phyloP scores from a whole-genome alignment of 176 grass and related monocot species.

The Tillandsia leiboldiana region DNA sequence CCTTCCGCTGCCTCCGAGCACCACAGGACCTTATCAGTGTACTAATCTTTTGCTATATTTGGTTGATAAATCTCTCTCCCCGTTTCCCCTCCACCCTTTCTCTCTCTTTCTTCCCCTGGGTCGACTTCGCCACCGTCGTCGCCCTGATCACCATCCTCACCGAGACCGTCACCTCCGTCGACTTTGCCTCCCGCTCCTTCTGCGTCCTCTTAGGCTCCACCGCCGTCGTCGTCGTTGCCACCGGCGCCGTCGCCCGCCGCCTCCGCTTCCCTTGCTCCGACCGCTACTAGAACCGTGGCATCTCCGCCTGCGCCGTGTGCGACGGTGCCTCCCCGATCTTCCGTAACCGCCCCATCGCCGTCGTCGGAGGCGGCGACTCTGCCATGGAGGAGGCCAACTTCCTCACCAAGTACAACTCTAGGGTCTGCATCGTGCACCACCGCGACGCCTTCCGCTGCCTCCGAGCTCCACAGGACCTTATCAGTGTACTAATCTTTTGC shows the following conservation, averaged over 20 bases:
- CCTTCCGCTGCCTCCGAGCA: conserved; percentile 26
- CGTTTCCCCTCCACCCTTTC: too few species aligned
- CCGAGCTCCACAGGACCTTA: too few species aligned
- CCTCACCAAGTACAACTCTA: conserved; percentile 90
- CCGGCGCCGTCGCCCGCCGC: conserved; percentile 75
- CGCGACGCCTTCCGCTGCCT: conserved; percentile 47
- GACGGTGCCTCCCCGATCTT: conserved; percentile 86
- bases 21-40: too few species aligned
- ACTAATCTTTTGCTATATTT: too few species aligned
- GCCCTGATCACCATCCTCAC: too few species aligned
- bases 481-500: neutral
- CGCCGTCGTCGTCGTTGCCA: conserved; percentile 44
- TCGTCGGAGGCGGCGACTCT: conserved; percentile 85
- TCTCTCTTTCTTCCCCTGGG: too few species aligned
- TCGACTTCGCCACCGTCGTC: too few species aligned
- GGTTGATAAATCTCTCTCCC: too few species aligned
- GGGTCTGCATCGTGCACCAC: conserved; percentile 87
- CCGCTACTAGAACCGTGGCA: conserved; percentile 78
- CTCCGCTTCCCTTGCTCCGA: conserved; percentile 70
- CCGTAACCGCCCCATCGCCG: conserved; percentile 74
- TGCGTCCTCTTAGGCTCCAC: too few species aligned
- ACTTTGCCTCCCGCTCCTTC: too few species aligned
- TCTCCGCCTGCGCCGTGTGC: conserved; percentile 96
- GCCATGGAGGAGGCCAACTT: conserved; percentile 99
- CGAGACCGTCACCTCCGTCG: too few species aligned